A percentile compares a stretch with the other conserved stretches of the same genome.
Evolutionary conservation across 306 rosid species (phyloP).

Genomic region (Cicer judaicum): DNA sequence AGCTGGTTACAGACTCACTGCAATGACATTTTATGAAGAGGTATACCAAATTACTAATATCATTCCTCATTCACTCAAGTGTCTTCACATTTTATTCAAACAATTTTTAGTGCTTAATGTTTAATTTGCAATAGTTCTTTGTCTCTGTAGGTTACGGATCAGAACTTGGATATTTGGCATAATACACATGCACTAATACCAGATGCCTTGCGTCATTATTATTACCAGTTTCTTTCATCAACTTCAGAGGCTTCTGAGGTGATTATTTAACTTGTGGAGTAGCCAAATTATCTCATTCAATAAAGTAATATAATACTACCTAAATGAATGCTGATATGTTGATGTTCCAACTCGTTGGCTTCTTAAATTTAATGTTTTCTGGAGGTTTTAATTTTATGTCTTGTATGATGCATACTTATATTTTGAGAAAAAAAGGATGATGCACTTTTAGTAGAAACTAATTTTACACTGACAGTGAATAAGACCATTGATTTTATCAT

Average conservation of each 20-base stretch:
- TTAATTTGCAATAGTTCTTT: constrained; percentile 38
- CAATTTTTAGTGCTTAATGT: constrained; percentile 15
- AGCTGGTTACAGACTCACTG: constrained; percentile 94
- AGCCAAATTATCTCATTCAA: constrained; percentile 38
- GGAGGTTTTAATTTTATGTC: neutral
- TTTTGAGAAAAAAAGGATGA: neutral
- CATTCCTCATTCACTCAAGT: neutral
- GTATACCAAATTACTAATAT: constrained; percentile 37
- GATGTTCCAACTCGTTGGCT: neutral
- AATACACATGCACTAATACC: constrained; percentile 68
- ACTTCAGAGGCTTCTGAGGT: constrained; percentile 86
- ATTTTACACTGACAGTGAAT: no score
- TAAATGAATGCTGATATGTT: no score
- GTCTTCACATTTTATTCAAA: neutral
- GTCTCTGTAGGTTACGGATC: constrained; percentile 73
- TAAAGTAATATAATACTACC: neutral
- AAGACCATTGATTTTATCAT: no score
- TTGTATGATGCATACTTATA: constrained; percentile 13
- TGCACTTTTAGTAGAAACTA: no score
- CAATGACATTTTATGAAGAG: constrained; percentile 97
- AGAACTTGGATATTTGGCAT: constrained; percentile 74
- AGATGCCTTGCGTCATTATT: constrained; percentile 94
- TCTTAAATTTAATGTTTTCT: neutral
- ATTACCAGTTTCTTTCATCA: constrained; percentile 85
- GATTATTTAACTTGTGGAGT: constrained; percentile 43